Evolutionary conservation across 352 stramenopile genomes (phyloP).

Genomic region (Pythium scleroteichum): DNA sequence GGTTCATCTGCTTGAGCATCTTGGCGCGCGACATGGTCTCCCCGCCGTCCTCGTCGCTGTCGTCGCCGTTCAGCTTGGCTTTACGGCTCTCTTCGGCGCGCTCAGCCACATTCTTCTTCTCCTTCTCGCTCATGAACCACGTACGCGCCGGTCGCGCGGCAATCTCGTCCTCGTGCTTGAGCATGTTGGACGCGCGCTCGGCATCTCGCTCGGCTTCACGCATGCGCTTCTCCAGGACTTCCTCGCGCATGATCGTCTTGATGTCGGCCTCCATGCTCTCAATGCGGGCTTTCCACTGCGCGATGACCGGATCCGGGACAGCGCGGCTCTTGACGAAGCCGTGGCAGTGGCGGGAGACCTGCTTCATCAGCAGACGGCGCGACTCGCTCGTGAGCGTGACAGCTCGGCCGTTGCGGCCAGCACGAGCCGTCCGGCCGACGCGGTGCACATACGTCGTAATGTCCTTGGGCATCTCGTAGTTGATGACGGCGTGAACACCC

Average conservation of each 20-base stretch:
- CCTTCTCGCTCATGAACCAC: slow-evolving; percentile 92
- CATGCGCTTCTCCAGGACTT: slow-evolving; percentile 90
- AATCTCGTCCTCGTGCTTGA: slow-evolving; percentile 92
- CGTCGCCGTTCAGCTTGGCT: slow-evolving; percentile 37
- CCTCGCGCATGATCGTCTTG: slow-evolving; percentile 83
- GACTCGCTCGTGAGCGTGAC: slow-evolving; percentile 91
- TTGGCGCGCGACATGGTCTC: slow-evolving; percentile 56
- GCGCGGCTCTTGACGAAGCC: slow-evolving; percentile 91
- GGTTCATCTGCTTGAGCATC: slow-evolving; percentile 86
- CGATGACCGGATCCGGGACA: slow-evolving; percentile 86
- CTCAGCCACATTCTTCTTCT: slow-evolving; percentile 85
- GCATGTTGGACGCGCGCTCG: slow-evolving; percentile 86
- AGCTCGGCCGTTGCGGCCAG: slow-evolving; percentile 90
- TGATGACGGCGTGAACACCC: slow-evolving; percentile 98
- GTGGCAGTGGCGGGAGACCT: slow-evolving; percentile 88
- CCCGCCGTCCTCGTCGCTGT: slow-evolving; percentile 30
- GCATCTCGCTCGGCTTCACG: slow-evolving; percentile 89
- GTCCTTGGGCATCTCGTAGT: slow-evolving; percentile 99
- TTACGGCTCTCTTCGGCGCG: slow-evolving; percentile 68
- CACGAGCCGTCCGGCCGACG: slow-evolving; percentile 97
- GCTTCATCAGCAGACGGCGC: slow-evolving; percentile 93
- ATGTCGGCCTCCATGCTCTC: slow-evolving; percentile 81
- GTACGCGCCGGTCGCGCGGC: slow-evolving; percentile 78
- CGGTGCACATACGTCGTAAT: slow-evolving; percentile 99
- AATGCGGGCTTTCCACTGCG: slow-evolving; percentile 85